Percentiles rank a stretch among this genome's conserved stretches.
Evolutionary conservation across 495 filamentous ascomycete species (phyloP).

Genomic region (Penicillium alfredii): DNA sequence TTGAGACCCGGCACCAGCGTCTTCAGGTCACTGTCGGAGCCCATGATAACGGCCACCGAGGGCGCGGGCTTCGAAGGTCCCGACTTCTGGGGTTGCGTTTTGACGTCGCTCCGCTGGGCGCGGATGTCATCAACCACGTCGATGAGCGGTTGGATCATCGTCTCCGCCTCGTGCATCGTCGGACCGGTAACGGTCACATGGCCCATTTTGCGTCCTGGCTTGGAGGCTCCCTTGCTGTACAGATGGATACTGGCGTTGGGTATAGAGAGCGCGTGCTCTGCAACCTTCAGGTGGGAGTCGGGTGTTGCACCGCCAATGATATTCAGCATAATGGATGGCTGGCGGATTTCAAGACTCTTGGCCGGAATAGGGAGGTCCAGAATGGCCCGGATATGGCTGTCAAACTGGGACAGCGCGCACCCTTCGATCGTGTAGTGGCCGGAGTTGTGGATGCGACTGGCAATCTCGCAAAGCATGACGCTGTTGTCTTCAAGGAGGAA

Average conservation of each 20-base stretch:
- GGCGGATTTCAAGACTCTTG: slow-evolving; percentile 52
- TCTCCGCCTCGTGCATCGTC: slow-evolving; percentile 66
- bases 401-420: slow-evolving; percentile 83
- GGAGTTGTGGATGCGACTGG: slow-evolving; percentile 93
- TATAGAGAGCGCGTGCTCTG: slow-evolving; percentile 55
- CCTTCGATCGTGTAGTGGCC: slow-evolving; percentile 98
- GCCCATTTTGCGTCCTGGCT: slow-evolving; percentile 89
- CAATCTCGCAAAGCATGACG: slow-evolving; percentile 85
- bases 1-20: slow-evolving; percentile 70
- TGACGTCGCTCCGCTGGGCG: slow-evolving; percentile 47
- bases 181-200: slow-evolving; percentile 74
- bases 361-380: slow-evolving; percentile 67
- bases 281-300: slow-evolving; percentile 64
- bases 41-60: slow-evolving; percentile 83
- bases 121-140: slow-evolving; percentile 59
- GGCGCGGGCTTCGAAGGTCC: slow-evolving; percentile 41
- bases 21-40: slow-evolving; percentile 87
- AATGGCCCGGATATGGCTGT: slow-evolving; percentile 83
- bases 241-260: slow-evolving; percentile 68
- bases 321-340: slow-evolving; percentile 89
- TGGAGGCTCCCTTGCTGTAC: slow-evolving; percentile 82
- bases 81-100: slow-evolving; percentile 32
- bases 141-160: slow-evolving; percentile 61
- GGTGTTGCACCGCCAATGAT: slow-evolving; percentile 73
- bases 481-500: slow-evolving; percentile 75